Evolutionary conservation across 1,139 yeast genomes (phyloP).

Genomic region (Entelexis sorbosivorans): DNA sequence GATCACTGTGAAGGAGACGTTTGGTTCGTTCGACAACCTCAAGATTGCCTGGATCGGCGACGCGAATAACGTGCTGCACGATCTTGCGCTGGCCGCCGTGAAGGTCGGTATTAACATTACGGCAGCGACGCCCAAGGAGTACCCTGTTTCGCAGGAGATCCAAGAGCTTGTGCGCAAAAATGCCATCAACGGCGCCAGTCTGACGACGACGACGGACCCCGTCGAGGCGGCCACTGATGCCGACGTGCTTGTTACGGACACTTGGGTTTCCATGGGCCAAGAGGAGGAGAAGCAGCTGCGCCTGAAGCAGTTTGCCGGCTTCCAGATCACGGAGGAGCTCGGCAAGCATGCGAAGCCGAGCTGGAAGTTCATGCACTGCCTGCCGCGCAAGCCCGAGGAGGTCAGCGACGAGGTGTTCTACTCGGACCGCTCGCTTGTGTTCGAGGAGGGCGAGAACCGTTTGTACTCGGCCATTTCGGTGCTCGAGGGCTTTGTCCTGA

Average conservation of each 20-base stretch:
- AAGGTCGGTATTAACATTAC: constrained; percentile 75
- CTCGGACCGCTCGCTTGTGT: constrained; percentile 71
- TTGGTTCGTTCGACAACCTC: constrained; percentile 45
- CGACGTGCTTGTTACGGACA: constrained; percentile 84
- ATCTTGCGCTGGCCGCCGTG: constrained; percentile 80
- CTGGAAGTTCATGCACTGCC: constrained; percentile 94
- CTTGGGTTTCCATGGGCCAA: constrained; percentile 97
- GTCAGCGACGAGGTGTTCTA: constrained; percentile 89
- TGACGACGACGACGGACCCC: constrained; percentile 66
- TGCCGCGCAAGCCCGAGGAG: constrained; percentile 91
- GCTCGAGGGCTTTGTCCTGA: constrained; percentile 75
- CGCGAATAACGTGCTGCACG: constrained; percentile 89
- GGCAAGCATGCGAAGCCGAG: constrained; percentile 48
- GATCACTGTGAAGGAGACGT: constrained; percentile 71
- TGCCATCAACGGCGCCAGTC: constrained; percentile 41
- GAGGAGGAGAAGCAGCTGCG: constrained; percentile 65
- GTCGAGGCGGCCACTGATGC: constrained; percentile 58
- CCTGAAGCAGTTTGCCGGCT: constrained; percentile 71
- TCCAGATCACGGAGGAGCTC: constrained; percentile 65
- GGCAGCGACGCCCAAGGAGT: constrained; percentile 69
- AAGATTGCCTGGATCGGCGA: constrained; percentile 95
- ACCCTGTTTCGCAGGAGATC: constrained; percentile 53
- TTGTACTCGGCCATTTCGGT: constrained; percentile 93
- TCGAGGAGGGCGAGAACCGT: constrained; percentile 92
- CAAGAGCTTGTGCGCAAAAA: constrained; percentile 41